Evolutionary conservation across 805 yeast genomes (phyloP), one percentile per base, ranked within the genome.

Genomic region (Saturnispora dispora): DNA sequence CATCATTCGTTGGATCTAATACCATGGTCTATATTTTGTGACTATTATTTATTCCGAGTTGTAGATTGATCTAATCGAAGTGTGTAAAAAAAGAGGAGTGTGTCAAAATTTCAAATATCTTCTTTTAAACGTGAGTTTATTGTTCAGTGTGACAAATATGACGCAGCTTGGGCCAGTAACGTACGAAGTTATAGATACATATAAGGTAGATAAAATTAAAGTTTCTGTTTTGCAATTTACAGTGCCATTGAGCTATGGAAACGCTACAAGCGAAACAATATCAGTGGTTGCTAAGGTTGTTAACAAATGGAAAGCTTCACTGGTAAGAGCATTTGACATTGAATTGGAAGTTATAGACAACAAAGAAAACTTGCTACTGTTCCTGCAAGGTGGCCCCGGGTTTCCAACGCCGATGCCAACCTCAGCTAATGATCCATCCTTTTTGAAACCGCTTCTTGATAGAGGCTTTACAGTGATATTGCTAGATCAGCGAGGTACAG

Each of bases 401-500:
- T 75, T 71, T 51, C 73, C 74, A 2, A 66, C 77, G 45, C 53
- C 59, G 2, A 52, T 53, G 3, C 62, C 65, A 4, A 52, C 57
- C 1, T 45, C 56, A 13, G 28, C 30, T 2, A 2, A 52, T 2
- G 46, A 48, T 17, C 63, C 65, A 1, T 30, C 50, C 3, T 63
- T 47, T 41, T 42, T 63, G 17, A 47, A 50, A 1, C 55, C 56
- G 1, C 45, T 63, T 4, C 22, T 62, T 1, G 55, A 61, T 3
- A 56, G 50, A 55, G 51, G 49, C 2, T 59, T 55, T 36, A 54
- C 63, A 1, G 63, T 63, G 8, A 43, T 79, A 13, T 72, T 68
- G 40, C 62, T 77, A 46, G 85, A 79, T 63, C 84, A 79, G 59
- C 63, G 84, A 58, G 85, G 84, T n/a, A 79, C 84, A 1, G 85